Evolutionary conservation across 257 asterid genomes (phyloP).

Genomic region (Gentiana macrophylla): DNA sequence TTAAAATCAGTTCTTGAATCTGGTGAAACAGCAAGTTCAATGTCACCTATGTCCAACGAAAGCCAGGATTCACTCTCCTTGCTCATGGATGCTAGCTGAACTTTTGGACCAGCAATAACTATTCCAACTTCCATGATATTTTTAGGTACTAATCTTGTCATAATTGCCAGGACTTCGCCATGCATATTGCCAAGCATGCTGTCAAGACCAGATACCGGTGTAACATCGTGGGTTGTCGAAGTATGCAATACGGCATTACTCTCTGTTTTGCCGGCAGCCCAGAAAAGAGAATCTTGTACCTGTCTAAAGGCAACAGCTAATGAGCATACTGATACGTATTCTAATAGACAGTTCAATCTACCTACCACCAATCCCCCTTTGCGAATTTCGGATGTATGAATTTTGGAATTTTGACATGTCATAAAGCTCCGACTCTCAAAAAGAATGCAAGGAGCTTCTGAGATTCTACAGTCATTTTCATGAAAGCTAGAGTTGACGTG

Average conservation of each 20-base stretch:
- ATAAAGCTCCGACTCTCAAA: conserved; percentile 45
- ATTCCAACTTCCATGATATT: conserved; percentile 47
- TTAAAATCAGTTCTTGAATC: conserved; percentile 28
- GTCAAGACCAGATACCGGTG: conserved; percentile 22
- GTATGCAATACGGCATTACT: conserved; percentile 17
- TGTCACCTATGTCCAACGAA: conserved; percentile 43
- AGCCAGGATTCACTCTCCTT: conserved; percentile 18
- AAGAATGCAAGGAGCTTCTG: conserved; percentile 59
- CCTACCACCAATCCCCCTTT: conserved; percentile 54
- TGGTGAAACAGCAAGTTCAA: conserved; percentile 59
- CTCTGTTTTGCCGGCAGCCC: conserved; percentile 19
- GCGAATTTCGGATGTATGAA: conserved; percentile 28
- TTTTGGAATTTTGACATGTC: conserved; percentile 34
- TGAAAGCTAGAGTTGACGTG: conserved; percentile 29
- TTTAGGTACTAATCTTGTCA: conserved; percentile 45
- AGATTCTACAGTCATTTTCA: conserved; percentile 34
- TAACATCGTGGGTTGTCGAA: conserved; percentile 25
- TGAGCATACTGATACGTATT: conserved; percentile 34
- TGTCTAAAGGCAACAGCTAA: conserved; percentile 41
- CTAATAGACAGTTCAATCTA: conserved; percentile 50
- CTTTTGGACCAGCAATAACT: conserved; percentile 57
- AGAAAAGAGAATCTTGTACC: conserved; percentile 32
- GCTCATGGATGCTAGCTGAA: conserved; percentile 34
- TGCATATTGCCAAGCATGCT: conserved; percentile 26
- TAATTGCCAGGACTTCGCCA: conserved; percentile 27